Conservation (phyloP, 768 basidiomycete species). For the Lentinula detonsa region DNA sequence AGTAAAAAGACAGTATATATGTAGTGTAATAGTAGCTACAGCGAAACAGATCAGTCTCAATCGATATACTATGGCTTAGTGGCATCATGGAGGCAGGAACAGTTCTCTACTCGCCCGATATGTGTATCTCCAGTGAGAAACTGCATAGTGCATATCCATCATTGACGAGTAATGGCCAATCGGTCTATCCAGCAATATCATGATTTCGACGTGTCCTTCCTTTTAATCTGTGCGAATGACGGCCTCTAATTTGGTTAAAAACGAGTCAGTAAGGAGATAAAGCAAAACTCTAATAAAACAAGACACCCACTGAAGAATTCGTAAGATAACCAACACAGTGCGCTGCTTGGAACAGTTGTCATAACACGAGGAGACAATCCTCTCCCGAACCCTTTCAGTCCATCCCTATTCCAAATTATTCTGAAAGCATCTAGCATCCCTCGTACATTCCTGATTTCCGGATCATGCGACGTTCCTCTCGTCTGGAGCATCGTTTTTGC, state of each 20-base stretch:
- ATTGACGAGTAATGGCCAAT: neutral
- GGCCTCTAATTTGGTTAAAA: slow-evolving; percentile 38
- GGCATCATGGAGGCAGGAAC: neutral
- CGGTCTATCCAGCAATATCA: neutral
- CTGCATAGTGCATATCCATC: neutral
- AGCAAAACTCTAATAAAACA: neutral
- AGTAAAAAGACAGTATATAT: neutral
- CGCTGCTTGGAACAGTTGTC: slow-evolving; percentile 95
- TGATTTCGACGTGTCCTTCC: neutral
- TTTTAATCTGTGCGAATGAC: slow-evolving; percentile 50
- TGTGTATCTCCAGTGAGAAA: neutral
- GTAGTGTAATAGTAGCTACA: neutral
- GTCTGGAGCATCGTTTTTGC: slow-evolving; percentile 97
- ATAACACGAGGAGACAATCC: slow-evolving; percentile 89
- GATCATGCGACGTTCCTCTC: slow-evolving; percentile 80
- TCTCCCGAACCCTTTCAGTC: slow-evolving; percentile 76
- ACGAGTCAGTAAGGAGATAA: neutral
- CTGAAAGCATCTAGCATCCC: slow-evolving; percentile 87
- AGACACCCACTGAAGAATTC: slow-evolving; percentile 91
- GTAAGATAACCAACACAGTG: slow-evolving; percentile 95
- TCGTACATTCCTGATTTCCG: slow-evolving; percentile 74
- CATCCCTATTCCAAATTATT: slow-evolving; percentile 85
- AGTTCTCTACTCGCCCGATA: neutral
- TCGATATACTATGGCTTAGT: neutral
- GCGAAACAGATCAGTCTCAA: neutral